These are phyloP conservation scores for Lycium ferocissimum DNA, from an alignment of 257 asterid species.

Conservation along the genomic window DNA sequence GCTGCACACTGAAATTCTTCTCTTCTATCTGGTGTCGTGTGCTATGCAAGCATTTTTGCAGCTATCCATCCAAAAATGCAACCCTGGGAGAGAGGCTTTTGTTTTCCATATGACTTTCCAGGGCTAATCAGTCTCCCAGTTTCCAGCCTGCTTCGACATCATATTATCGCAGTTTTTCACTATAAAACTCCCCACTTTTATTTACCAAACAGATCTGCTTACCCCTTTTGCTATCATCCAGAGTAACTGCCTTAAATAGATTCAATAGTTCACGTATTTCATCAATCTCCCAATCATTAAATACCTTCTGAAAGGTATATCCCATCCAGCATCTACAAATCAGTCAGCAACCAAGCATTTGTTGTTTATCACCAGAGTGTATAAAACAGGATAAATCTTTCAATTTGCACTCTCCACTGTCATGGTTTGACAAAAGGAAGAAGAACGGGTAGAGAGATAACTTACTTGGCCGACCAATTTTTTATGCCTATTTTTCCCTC, in stretches of 20 bases:
- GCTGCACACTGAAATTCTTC: not conserved
- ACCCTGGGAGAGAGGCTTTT: not conserved
- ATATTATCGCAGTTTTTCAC: not conserved
- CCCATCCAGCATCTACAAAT: not conserved
- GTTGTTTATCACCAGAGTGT: not conserved
- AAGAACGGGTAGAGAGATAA: not conserved
- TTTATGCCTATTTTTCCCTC: not conserved
- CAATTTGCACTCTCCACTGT: slow-evolving; percentile 16
- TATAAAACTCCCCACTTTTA: not conserved
- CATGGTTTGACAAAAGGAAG: not conserved
- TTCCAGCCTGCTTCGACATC: slow-evolving; percentile 4
- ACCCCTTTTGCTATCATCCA: slow-evolving; percentile 4
- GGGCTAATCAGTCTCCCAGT: not conserved
- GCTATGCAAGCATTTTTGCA: slow-evolving; percentile 6
- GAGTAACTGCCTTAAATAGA: not conserved
- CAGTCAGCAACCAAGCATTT: not conserved
- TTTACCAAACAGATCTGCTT: not conserved
- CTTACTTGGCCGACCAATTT: slow-evolving; percentile 22
- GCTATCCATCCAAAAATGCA: slow-evolving; percentile 9
- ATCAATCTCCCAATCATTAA: slow-evolving; percentile 11
- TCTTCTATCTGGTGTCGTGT: not conserved
- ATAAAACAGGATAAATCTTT: not conserved
- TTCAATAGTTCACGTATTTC: not conserved
- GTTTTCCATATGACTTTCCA: not conserved
- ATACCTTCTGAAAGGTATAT: not conserved